These are phyloP conservation scores for Scheffersomyces titani DNA, from an alignment of 1,139 yeast genomes.

Conservation along the genomic window DNA sequence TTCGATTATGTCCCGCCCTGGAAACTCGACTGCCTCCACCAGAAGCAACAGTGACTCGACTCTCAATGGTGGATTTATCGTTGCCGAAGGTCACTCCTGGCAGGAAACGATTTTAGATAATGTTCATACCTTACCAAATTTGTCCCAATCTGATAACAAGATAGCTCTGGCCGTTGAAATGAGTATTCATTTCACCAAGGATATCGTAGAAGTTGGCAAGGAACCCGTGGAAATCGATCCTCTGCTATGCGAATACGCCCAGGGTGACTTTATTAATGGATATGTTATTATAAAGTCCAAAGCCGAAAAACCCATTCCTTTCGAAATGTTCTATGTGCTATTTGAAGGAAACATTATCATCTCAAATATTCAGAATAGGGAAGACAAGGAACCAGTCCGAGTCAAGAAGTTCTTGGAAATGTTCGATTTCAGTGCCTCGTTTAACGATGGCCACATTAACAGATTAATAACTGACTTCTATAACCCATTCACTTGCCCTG, in stretches of 20 bases:
- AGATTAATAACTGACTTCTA: constrained; percentile 30
- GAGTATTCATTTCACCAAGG: constrained; percentile 35
- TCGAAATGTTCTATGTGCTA: constrained; percentile 44
- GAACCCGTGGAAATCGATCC: constrained; percentile 31
- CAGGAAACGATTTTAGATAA: constrained; percentile 42
- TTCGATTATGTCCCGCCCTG: neutral
- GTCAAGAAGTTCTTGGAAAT: constrained; percentile 37
- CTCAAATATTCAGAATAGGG: constrained; percentile 10
- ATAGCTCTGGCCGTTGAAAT: constrained; percentile 29
- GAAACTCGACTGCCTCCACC: neutral
- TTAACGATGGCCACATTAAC: constrained; percentile 32
- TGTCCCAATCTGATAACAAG: constrained; percentile 29
- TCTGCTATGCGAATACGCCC: constrained; percentile 36
- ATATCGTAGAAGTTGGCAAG: constrained; percentile 31
- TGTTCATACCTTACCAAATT: constrained; percentile 34
- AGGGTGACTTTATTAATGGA: constrained; percentile 45
- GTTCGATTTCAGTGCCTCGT: constrained; percentile 47
- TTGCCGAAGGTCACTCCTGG: constrained; percentile 41
- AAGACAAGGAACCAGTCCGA: constrained; percentile 15
- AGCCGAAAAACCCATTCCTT: constrained; percentile 27
- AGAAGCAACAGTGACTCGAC: neutral
- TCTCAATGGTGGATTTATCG: constrained; percentile 13
- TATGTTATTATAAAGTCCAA: constrained; percentile 31
- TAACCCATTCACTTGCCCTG: constrained; percentile 17
- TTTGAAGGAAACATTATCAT: constrained; percentile 39